Evolutionary conservation across 805 yeast species (phyloP), one percentile per base, ranked within the genome.

Genomic region (Isabelozyma rhagii): DNA sequence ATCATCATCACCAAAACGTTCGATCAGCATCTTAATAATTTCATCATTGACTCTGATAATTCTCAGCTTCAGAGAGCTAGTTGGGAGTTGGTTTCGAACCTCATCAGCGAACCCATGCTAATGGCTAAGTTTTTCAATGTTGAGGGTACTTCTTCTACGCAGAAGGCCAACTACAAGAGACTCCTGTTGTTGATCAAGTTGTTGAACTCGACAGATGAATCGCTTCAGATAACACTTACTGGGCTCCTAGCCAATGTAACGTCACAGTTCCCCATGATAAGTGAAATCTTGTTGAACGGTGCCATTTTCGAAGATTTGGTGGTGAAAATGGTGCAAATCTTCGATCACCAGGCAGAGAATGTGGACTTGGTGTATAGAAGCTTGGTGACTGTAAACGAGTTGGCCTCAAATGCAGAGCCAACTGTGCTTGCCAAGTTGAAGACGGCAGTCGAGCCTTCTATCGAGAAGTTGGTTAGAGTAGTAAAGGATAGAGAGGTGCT

Each of bases 1-100:
- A 62, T 67, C 43, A 63, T 69, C 3, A 62, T 69, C 6, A 68
- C 74, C 45, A 81, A 84, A 78, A 56, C 72, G 0, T 71, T 71
- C 27, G 71, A 85, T 11, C 81, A 77, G 51, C 61, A 58, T 45
- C 62, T 80, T 15, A 74, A 79, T 50, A 74, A 76, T 31, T 66
- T 71, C 45, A 63, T 73, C 9, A 51, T 71, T 8, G 76, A 72
- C 9, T 51, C 67, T 1, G 77, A 80, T 47, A 43, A 50, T 2
- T 57, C 67, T 0, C 62, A 72, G 47, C 62, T 87, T 3, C 89
- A 84, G 60, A 69, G 80, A 45, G 82, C 89, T 0, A 56, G 84
- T 0, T 71, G 87, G 64, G 91, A 87, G 58, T 74, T 87, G 14
- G 63, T 85, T 8, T 79, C 86, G 51, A 87, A 87, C 60, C 61